A percentile compares a stretch with the other conserved stretches of the same genome.
Conservation (phyloP, 1,284 basidiomycete species). For the Fomes fomentarius region DNA sequence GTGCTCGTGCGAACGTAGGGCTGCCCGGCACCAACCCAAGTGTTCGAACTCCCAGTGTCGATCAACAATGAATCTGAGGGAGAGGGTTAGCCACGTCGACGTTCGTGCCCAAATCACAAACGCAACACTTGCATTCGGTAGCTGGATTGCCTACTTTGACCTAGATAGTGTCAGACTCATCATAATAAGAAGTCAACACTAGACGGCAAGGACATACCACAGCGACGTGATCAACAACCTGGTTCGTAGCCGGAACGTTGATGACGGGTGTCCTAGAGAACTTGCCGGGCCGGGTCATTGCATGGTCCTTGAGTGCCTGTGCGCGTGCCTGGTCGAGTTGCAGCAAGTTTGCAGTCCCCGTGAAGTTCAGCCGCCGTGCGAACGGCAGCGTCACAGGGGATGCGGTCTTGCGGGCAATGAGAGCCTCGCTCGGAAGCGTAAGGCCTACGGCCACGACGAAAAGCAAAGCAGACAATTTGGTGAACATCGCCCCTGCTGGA, state of each 20-base stretch:
- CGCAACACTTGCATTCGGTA: conserved; percentile 26
- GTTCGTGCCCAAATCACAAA: not conserved
- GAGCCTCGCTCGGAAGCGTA: conserved; percentile 3
- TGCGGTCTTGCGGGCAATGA: conserved; percentile 15
- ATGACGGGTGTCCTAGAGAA: conserved; percentile 4
- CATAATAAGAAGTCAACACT: no score
- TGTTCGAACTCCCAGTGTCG: conserved; percentile 41
- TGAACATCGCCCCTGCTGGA: not conserved
- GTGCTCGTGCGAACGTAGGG: conserved; percentile 41
- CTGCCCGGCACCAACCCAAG: conserved; percentile 53
- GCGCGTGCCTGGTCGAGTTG: conserved; percentile 29
- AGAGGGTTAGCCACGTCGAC: not conserved
- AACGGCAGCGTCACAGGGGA: conserved; percentile 26
- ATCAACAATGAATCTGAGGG: not conserved
- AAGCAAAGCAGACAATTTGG: conserved; percentile 8
- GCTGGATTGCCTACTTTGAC: conserved; percentile 32
- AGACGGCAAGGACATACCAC: conserved; percentile 15
- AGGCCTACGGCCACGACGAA: not conserved
- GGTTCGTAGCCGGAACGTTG: conserved; percentile 25
- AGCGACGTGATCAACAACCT: conserved; percentile 27
- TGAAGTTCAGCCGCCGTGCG: conserved; percentile 26
- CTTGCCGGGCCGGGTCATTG: not conserved
- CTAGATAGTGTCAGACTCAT: no score
- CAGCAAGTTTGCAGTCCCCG: conserved; percentile 22
- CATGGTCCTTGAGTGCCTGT: conserved; percentile 17